phyloP scores from a whole-genome alignment of 768 basidiomycete species.

The Pleurotus giganteus region DNA sequence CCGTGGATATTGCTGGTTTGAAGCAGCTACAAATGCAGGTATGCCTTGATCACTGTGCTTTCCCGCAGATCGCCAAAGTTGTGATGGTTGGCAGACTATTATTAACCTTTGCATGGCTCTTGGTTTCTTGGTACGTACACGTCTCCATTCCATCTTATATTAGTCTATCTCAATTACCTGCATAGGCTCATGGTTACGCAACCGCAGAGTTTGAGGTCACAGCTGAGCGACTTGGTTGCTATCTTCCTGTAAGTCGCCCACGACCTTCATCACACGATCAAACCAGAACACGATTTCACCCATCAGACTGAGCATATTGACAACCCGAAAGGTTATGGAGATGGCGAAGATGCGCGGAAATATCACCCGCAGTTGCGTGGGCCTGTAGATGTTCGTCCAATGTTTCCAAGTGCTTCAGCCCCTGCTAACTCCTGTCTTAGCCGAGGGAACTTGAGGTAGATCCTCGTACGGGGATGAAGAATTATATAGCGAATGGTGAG shows the following conservation, averaged over 20 bases:
- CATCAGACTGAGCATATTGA: slow-evolving; percentile 82
- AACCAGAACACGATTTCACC: neutral
- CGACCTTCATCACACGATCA: neutral
- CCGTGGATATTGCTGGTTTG: slow-evolving; percentile 79
- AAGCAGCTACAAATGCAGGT: slow-evolving; percentile 73
- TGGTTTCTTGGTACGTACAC: slow-evolving; percentile 70
- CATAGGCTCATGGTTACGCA: slow-evolving; percentile 77
- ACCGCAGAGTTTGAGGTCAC: slow-evolving; percentile 88
- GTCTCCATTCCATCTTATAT: neutral
- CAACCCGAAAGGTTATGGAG: slow-evolving; percentile 88
- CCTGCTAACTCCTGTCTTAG: slow-evolving; percentile 27
- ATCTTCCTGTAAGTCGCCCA: slow-evolving; percentile 62
- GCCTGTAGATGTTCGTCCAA: slow-evolving; percentile 66
- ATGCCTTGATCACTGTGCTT: slow-evolving; percentile 14
- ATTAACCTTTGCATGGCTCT: slow-evolving; percentile 87
- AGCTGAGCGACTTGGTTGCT: slow-evolving; percentile 73
- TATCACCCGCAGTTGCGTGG: slow-evolving; percentile 76
- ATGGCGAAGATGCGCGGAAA: slow-evolving; percentile 76
- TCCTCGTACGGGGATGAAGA: slow-evolving; percentile 88
- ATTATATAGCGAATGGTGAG: slow-evolving; percentile 83
- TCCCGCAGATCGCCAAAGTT: too few species aligned
- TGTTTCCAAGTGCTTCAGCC: slow-evolving; percentile 3
- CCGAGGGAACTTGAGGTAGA: slow-evolving; percentile 86
- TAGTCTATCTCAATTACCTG: neutral
- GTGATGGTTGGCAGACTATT: too few species aligned